Percentiles rank a stretch among this genome's conserved stretches.
Conservation (phyloP, 202 grass and related monocot genomes). For the Cymbopogon flexuosus region DNA sequence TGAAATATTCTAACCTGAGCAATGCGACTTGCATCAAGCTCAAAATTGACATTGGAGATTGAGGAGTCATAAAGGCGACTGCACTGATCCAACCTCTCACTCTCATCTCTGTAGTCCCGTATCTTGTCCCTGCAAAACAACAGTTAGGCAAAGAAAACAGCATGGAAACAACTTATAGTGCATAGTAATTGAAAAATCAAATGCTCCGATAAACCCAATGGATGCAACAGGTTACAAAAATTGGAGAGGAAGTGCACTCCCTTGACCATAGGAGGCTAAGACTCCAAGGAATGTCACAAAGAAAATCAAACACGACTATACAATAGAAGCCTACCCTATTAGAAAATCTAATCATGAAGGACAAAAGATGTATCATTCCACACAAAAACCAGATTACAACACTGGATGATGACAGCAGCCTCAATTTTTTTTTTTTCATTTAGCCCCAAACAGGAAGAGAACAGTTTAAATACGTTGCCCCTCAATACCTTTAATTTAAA, state of each 20-base stretch:
- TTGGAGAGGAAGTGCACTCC: neutral
- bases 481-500: neutral
- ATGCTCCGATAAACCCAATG: neutral
- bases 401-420: neutral
- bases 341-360: neutral
- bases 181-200: slow-evolving; percentile 1
- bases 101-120: slow-evolving; percentile 77
- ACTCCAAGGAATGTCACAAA: neutral
- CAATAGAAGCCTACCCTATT: neutral
- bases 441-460: neutral
- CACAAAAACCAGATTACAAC: neutral
- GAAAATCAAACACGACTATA: neutral
- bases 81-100: slow-evolving; percentile 84
- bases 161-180: neutral
- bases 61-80: slow-evolving; percentile 79
- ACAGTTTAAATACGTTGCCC: neutral
- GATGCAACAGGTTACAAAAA: neutral
- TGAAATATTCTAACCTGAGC: slow-evolving; percentile 50
- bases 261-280: neutral
- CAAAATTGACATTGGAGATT: slow-evolving; percentile 70
- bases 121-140: slow-evolving; percentile 64
- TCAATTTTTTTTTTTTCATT: neutral
- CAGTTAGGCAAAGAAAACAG: neutral
- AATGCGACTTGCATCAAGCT: slow-evolving; percentile 64
- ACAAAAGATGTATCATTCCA: slow-evolving; percentile 1